These are phyloP conservation scores for Kodamaea restingae DNA, from an alignment of 805 yeast genomes.

Conservation along the genomic window DNA sequence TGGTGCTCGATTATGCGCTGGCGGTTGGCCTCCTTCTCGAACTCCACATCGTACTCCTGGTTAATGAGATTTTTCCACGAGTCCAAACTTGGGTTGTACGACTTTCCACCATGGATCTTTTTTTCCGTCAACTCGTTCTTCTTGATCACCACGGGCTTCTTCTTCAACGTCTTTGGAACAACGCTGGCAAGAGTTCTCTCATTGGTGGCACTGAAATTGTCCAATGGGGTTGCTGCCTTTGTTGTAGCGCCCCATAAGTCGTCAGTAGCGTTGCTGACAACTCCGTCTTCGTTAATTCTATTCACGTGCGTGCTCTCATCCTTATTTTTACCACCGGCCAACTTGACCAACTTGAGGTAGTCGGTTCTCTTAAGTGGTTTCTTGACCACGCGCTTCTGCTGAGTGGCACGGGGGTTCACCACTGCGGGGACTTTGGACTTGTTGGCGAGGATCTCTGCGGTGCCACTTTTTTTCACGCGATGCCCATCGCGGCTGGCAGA, in stretches of 20 bases:
- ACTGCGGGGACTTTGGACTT: conserved; percentile 77
- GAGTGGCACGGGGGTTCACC: conserved; percentile 11
- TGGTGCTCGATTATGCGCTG: conserved; percentile 58
- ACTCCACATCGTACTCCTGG: conserved; percentile 62
- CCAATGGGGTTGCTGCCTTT: conserved; percentile 14
- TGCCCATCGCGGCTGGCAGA: conserved; percentile 20
- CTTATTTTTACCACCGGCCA: conserved; percentile 64
- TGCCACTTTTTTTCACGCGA: conserved; percentile 45
- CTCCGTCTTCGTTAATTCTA: conserved; percentile 61
- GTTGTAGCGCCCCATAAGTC: conserved; percentile 68
- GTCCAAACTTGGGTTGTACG: conserved; percentile 84
- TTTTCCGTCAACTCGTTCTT: conserved; percentile 35
- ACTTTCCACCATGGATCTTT: conserved; percentile 80
- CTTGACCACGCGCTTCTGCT: conserved; percentile 22
- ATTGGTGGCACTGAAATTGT: conserved; percentile 14
- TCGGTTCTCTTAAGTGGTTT: conserved; percentile 62
- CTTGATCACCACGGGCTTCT: conserved; percentile 51
- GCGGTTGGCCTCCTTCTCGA: conserved; percentile 61
- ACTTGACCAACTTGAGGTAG: conserved; percentile 59
- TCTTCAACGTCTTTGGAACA: conserved; percentile 52
- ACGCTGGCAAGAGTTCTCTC: conserved; percentile 41
- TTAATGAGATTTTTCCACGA: conserved; percentile 75
- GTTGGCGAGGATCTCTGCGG: conserved; percentile 63
- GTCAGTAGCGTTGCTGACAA: conserved; percentile 16
- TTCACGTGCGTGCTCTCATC: conserved; percentile 51